Conservation (phyloP, 345 rosid genomes). For the Arabis alpina region DNA sequence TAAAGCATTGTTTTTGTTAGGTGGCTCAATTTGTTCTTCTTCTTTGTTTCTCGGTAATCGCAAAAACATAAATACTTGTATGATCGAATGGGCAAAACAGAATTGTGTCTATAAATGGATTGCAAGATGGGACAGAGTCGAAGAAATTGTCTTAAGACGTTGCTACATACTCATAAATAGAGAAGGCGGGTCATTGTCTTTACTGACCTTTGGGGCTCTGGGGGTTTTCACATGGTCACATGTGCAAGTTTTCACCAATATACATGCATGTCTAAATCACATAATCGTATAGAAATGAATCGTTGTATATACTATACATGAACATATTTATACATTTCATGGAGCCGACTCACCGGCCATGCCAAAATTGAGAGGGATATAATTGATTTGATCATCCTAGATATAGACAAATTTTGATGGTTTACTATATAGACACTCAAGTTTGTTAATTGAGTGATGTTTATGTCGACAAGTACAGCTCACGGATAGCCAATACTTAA, state of each 20-base stretch:
- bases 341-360: slow-evolving; percentile 44
- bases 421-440: slow-evolving; percentile 2
- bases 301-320: not conserved
- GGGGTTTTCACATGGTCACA: slow-evolving; percentile 34
- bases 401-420: slow-evolving; percentile 11
- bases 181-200: slow-evolving; percentile 19
- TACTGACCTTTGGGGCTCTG: not conserved
- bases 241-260: not conserved
- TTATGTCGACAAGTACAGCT: slow-evolving; percentile 24
- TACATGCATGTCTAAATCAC: not conserved
- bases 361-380: slow-evolving; percentile 23
- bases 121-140: slow-evolving; percentile 34
- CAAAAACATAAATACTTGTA: slow-evolving; percentile 3
- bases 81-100: slow-evolving; percentile 21
- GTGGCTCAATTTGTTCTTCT: slow-evolving; percentile 15
- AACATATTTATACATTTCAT: not conserved
- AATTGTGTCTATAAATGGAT: slow-evolving; percentile 21
- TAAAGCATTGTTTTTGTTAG: slow-evolving; percentile 29
- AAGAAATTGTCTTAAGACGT: slow-evolving; percentile 19
- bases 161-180: slow-evolving; percentile 17
- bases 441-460: slow-evolving; percentile 26
- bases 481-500: not conserved
- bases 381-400: not conserved
- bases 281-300: not conserved
- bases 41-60: not conserved